Base-by-base conservation (phyloP, 169 alveolate genomes). In the Eimeria necatrix region DNA sequence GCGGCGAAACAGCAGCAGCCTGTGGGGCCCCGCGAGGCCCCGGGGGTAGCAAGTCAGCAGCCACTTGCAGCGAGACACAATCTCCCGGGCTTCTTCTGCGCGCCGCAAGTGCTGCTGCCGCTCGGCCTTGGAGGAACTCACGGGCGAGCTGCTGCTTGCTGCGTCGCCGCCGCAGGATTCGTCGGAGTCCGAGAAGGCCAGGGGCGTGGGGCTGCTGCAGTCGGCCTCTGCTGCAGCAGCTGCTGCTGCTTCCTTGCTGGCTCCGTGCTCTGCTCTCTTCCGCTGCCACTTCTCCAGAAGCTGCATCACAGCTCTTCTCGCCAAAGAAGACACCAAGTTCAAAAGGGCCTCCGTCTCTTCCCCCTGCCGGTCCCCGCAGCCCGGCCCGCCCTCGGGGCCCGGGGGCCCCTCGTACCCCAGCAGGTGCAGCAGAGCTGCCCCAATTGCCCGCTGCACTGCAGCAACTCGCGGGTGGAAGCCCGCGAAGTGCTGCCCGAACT, bases 391-490 rank as follows among this genome's bases (percentile, higher is more conserved):
- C 46, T 52, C 89, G 48, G 16, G 10, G 16, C 46, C 59, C 20
- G 74, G 46, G 60, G 24, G 76, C 8, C 78, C 86, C 48, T 70
- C 52, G 51, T 76, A 91, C 8, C 95, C 95, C 4, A 91, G 52
- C 52, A 91, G 18, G 48, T 91, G 95, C 52, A 91, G 53, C 46
- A 91, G 80, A 8, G 91, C 91, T 24, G 95, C 95, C 26, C 68
- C 76, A 12, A 91, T 59, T 26, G 88, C 91, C 68, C 85, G 78
- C 83, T 91, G 95, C 26, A 91, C 83, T 4, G 91, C 85, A 22
- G 95, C 89, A 46, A 91, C 70, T 14, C 90, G 85, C 3, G 95
- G 95, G 46, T 91, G 95, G 83, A 91, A 74, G 41, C 76, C 81
- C 5, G 74, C 64, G 48, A 91, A 59, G 20, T 26, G 48, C 3